Evolutionary conservation across 1,284 basidiomycete genomes (phyloP), one percentile per base, ranked within the genome.

Genomic region (Tetrapyrgos nigripes): DNA sequence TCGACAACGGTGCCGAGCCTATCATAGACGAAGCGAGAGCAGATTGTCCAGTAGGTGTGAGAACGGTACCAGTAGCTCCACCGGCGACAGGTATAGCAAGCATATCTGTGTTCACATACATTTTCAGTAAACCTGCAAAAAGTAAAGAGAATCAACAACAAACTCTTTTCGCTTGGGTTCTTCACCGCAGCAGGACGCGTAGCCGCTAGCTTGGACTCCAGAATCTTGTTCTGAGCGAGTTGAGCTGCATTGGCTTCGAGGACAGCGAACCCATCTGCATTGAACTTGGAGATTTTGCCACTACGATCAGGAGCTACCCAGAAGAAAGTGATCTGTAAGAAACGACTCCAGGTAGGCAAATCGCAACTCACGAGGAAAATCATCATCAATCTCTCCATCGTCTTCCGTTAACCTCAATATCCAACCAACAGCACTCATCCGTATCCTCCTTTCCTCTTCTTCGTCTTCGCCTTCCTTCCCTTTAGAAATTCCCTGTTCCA

Each of bases 321-420:
- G 13, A 26, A 17, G 28, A 19, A 50, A 44, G 59, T 29, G 21
- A 60, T 53, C 45, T 50, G 31, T 59, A 19, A 9, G 61, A 59
- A n/a, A 50, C 35, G n/a, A 3, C 57, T 43, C 14, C 27, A 24
- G 43, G n/a, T n/a, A n/a, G n/a, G n/a, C n/a, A 11, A 21, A 52
- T 46, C 43, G 53, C 45, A 50, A 70, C 86, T 64, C 69, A 96
- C 94, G 89, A 28, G 97, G 97, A 69, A 97, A 99, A 74, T 99
- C 97, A 71, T 98, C 97, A 71, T 99, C 97, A 0, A 98, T 95
- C 73, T 98, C 95, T 17, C 97, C 97, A 72, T 98, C 96, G 53
- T 96, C 94, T 69, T 99, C 97, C 8, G 96, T 94, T 57, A 99
- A 96, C 59, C 95, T 82, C 74, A 99, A 73, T n/a, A 94, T 89